A percentile compares a stretch with the other conserved stretches of the same genome.
Conservation (phyloP, 176 grass and related monocot genomes). For the Neostapfia colusana region DNA sequence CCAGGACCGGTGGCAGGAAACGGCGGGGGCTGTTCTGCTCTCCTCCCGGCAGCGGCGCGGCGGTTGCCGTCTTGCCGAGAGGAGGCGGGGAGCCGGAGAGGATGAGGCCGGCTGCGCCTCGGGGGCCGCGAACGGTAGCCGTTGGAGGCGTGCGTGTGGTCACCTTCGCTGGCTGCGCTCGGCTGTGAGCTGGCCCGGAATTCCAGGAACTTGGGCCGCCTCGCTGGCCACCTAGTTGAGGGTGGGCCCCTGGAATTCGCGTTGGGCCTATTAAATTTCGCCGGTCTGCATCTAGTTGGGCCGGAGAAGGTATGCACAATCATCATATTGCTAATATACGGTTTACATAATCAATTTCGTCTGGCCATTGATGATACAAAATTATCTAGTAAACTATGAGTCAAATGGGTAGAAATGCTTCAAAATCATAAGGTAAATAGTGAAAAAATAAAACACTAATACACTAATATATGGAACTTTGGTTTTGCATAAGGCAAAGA, state of each 20-base stretch:
- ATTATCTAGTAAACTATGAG: too few species aligned
- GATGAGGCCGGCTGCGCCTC: background rate
- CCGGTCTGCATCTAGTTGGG: too few species aligned
- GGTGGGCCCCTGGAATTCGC: too few species aligned
- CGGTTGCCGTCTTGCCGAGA: constrained; percentile 19
- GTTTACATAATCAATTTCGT: too few species aligned
- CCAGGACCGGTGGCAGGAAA: background rate
- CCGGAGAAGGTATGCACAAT: too few species aligned
- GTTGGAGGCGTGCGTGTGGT: constrained; percentile 30
- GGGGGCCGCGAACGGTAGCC: constrained; percentile 32
- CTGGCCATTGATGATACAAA: too few species aligned
- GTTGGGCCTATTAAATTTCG: too few species aligned
- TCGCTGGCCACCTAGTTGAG: background rate
- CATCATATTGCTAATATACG: too few species aligned
- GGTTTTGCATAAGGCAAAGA: background rate
- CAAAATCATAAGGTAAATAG: too few species aligned
- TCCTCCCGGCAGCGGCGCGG: constrained; percentile 14
- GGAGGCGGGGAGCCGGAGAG: background rate
- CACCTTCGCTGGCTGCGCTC: background rate
- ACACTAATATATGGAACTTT: too few species aligned
- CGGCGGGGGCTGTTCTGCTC: background rate
- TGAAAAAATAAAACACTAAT: too few species aligned
- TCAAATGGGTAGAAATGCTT: too few species aligned
- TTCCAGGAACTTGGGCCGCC: background rate
- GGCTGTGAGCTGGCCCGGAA: background rate